These are phyloP conservation scores for Paramecium primaurelia DNA, from an alignment of 73 alveolate genomes.

Conservation along the genomic window DNA sequence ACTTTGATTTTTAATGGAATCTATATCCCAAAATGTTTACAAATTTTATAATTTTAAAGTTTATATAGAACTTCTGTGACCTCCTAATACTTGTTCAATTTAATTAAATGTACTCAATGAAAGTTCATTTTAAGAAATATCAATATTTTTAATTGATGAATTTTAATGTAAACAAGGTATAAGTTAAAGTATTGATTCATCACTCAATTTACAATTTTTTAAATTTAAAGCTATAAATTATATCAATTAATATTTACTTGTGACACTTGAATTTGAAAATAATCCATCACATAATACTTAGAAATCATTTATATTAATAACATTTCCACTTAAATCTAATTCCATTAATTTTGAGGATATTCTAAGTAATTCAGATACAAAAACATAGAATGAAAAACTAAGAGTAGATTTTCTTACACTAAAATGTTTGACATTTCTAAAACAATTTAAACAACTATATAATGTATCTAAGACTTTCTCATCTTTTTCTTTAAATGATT, in stretches of 20 bases:
- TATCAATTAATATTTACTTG: neutral
- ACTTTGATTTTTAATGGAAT: neutral
- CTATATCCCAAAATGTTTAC: neutral
- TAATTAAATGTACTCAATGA: neutral
- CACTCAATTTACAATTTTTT: neutral
- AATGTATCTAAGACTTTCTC: neutral
- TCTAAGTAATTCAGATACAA: neutral
- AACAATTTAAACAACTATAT: neutral
- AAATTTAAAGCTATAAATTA: neutral
- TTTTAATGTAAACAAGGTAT: neutral
- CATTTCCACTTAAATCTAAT: slow-evolving; percentile 19
- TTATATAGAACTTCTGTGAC: neutral
- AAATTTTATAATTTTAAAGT: neutral
- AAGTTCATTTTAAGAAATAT: neutral
- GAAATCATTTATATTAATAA: neutral
- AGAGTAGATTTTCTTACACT: neutral
- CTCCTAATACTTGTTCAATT: neutral
- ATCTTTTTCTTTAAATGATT: neutral
- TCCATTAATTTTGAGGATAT: neutral
- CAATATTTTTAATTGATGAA: neutral
- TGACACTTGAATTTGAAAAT: neutral
- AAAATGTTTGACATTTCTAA: neutral
- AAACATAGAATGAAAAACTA: neutral
- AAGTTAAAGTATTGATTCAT: neutral
- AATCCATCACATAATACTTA: neutral